Percentiles rank a stretch among this genome's conserved stretches.
phyloP scores from a whole-genome alignment of 192 early-diverging fungal genomes.

The Irineochytrium annulatum region DNA sequence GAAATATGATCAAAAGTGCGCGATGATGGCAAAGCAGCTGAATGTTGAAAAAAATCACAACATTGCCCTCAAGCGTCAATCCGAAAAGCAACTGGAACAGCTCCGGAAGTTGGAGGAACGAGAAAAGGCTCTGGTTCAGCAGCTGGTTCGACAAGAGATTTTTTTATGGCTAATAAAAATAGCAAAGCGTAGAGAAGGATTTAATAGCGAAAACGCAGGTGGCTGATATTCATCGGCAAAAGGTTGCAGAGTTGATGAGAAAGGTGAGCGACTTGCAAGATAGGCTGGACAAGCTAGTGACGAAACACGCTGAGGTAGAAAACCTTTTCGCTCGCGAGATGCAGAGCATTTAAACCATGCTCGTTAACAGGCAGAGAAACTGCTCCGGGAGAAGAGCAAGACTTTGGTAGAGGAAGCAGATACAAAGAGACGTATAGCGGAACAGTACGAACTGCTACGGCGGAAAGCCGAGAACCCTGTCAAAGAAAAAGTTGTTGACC shows the following conservation, averaged over 20 bases:
- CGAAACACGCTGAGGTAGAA: constrained; percentile 54
- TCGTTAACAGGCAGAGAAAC: constrained; percentile 41
- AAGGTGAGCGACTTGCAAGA: constrained; percentile 62
- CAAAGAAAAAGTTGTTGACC: constrained; percentile 53
- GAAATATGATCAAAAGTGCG: constrained; percentile 82
- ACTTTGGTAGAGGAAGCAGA: constrained; percentile 55
- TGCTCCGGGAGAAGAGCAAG: constrained; percentile 64
- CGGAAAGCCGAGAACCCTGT: constrained; percentile 61
- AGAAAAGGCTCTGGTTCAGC: constrained; percentile 63
- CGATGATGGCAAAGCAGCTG: constrained; percentile 63
- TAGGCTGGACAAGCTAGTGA: constrained; percentile 47
- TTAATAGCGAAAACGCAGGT: constrained; percentile 48
- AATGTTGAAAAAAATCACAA: constrained; percentile 60
- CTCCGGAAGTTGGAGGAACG: constrained; percentile 76
- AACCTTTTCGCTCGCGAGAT: constrained; percentile 9
- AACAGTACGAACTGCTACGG: constrained; percentile 54
- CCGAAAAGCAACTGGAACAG: constrained; percentile 80
- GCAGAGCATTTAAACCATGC: not conserved
- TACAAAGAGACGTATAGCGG: constrained; percentile 51
- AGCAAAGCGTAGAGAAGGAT: constrained; percentile 63
- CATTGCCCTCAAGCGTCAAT: constrained; percentile 67
- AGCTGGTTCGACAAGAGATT: constrained; percentile 52
- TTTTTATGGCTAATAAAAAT: constrained; percentile 4
- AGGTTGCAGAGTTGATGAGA: constrained; percentile 55
- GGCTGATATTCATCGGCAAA: constrained; percentile 47